A percentile compares a stretch with the other conserved stretches of the same genome.
These are phyloP conservation scores for Phyllosticta capitalensis DNA, from an alignment of 2,329 filamentous ascomycete species.

Conservation along the genomic window DNA sequence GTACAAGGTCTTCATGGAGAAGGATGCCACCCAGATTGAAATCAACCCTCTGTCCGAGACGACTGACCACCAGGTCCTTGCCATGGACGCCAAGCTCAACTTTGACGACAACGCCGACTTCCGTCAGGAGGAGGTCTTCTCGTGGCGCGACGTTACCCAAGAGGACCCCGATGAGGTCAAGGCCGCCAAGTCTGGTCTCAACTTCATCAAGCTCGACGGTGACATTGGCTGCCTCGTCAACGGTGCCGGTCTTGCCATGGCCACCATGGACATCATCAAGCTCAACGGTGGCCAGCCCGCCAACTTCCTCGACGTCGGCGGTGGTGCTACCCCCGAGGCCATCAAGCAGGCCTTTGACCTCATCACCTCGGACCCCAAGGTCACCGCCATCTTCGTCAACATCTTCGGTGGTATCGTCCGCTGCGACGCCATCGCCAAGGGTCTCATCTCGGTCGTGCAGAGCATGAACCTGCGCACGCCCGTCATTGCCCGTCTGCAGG, in stretches of 20 bases:
- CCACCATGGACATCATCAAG: constrained; percentile 99
- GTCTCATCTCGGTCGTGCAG: constrained; percentile 89
- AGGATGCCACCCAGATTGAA: constrained; percentile 97
- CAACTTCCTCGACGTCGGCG: constrained; percentile 98
- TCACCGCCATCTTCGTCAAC: constrained; percentile 98
- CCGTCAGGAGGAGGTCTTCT: constrained; percentile 93
- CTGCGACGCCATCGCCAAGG: constrained; percentile 94
- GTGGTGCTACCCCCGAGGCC: constrained; percentile 90
- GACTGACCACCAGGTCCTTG: constrained; percentile 93
- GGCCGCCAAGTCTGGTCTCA: constrained; percentile 84
- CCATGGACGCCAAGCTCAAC: constrained; percentile 98
- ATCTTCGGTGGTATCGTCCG: constrained; percentile 99
- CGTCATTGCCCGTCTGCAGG: constrained; percentile 93
- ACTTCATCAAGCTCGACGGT: constrained; percentile 99
- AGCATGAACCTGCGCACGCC: constrained; percentile 92
- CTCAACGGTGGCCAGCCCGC: constrained; percentile 91
- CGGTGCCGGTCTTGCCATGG: constrained; percentile 98
- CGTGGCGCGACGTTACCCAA: constrained; percentile 87
- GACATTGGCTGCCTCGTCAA: constrained; percentile 99
- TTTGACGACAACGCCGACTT: constrained; percentile 99
- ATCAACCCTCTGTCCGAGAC: constrained; percentile 99
- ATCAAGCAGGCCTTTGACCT: constrained; percentile 98
- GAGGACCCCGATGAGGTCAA: constrained; percentile 97
- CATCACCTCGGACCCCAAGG: constrained; percentile 96
- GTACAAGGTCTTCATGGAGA: constrained; percentile 97